A percentile compares a stretch with the other conserved stretches of the same genome.
Evolutionary conservation across 202 grass and related monocot genomes (phyloP).

Genomic region (Tripidium arundinaceum): DNA sequence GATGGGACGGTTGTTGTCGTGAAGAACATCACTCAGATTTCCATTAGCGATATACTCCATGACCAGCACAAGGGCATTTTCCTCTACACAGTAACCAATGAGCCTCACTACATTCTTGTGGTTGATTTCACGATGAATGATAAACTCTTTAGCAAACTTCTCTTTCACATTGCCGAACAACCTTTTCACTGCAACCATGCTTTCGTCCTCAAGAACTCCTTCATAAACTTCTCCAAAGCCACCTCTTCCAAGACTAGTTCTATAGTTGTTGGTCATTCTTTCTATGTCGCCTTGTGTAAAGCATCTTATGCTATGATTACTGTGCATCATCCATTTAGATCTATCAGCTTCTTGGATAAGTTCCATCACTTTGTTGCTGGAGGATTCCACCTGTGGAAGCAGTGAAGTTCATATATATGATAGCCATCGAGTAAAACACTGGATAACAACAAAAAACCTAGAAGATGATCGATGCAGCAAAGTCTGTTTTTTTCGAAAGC

Average conservation of each 20-base stretch:
- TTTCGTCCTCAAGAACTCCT: neutral
- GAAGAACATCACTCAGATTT: too few relatives aligned
- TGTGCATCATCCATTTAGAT: neutral
- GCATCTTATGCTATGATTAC: neutral
- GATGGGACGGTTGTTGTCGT: too few relatives aligned
- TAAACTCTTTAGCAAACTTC: too few relatives aligned
- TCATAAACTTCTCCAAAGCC: neutral
- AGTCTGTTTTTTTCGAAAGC: too few relatives aligned
- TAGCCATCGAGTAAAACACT: too few relatives aligned
- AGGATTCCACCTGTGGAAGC: neutral
- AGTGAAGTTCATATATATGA: neutral
- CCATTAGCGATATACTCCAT: too few relatives aligned
- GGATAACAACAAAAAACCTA: too few relatives aligned
- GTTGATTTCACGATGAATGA: too few relatives aligned
- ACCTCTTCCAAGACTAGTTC: neutral
- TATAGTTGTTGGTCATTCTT: neutral
- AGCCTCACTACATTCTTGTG: too few relatives aligned
- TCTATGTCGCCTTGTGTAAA: neutral
- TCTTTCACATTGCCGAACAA: too few relatives aligned
- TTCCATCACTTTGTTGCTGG: neutral
- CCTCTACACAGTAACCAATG: too few relatives aligned
- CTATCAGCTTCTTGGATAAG: neutral
- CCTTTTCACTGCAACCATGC: neutral
- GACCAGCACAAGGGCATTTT: too few relatives aligned
- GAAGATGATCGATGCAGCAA: neutral